Base-by-base conservation (phyloP, 495 filamentous ascomycete genomes). In the Penicillium bialowiezense region DNA sequence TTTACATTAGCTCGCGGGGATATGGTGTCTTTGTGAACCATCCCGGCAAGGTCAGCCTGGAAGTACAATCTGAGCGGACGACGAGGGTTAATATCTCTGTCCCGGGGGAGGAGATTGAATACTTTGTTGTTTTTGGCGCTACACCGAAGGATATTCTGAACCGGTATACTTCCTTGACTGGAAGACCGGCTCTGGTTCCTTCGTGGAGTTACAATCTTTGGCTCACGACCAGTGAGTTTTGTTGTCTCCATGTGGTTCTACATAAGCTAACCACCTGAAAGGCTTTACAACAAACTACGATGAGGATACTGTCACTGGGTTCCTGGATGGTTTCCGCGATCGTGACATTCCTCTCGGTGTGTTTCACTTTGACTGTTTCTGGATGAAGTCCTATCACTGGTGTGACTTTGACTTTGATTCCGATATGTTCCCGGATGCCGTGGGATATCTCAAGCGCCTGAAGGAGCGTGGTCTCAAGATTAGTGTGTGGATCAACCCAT, bases 281-380 rank as follows among this genome's bases (percentile, higher is more conserved):
- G 63, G 67, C 29, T 89, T 88, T 63, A 87, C 84, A 5, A 87
- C 86, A 4, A 80, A 78, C 43, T 88, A 89, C 56, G 80, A 84
- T 51, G 83, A 88, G 53, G 62, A 71, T 37, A 87, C 84, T 1
- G 84, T 88, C 15, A 83, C 72, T 31, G 74, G 74, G 7, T 87
- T 88, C 63, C 70, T 89, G 12, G 77, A 85, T 49, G 82, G 82
- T 8, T 88, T 89, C 78, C 75, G 75, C 42, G 75, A 79, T 28
- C 73, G 84, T 5, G 76, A 80, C 47, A 83, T 83, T 40, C 83
- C 85, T 1, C 71, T 88, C 7, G 78, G 83, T 24, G 84, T 86
- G 17, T 88, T 88, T 60, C 86, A 88, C 54, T 88, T 82, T 41
- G 83, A 86, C 52, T 83, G 80, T 58, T 86, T 86, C 72, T 87